phyloP scores from a whole-genome alignment of 208 protist species.

The Crithidia bombi region DNA sequence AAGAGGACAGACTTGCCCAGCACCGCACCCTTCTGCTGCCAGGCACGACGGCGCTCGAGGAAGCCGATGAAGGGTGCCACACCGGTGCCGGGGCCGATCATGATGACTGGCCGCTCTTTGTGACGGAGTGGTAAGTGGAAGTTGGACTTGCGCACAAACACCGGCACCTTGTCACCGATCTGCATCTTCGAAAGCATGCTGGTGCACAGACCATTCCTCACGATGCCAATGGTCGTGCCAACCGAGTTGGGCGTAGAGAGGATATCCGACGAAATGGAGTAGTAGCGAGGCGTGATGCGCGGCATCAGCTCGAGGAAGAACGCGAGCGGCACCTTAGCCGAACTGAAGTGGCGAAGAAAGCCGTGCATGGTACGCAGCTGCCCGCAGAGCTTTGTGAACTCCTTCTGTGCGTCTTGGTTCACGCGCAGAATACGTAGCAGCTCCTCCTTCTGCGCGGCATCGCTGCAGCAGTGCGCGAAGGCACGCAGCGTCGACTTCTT shows the following conservation, averaged over 20 bases:
- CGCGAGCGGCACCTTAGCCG: conserved; percentile 74
- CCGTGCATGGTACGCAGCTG: conserved; percentile 82
- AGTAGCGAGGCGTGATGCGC: conserved; percentile 93
- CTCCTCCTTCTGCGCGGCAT: conserved; percentile 75
- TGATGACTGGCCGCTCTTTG: conserved; percentile 87
- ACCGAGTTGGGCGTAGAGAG: conserved; percentile 74
- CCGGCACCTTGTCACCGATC: conserved; percentile 69
- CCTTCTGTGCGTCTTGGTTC: conserved; percentile 69
- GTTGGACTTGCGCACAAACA: conserved; percentile 93
- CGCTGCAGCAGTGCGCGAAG: conserved; percentile 87
- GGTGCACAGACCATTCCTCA: conserved; percentile 92
- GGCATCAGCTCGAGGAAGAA: conserved; percentile 95
- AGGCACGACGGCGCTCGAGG: conserved; percentile 86
- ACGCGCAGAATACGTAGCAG: conserved; percentile 77
- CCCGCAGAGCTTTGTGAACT: conserved; percentile 68
- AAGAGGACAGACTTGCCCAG: conserved; percentile 85
- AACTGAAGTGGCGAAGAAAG: conserved; percentile 84
- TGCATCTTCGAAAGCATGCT: conserved; percentile 78
- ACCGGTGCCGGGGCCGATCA: conserved; percentile 96
- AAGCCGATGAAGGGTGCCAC: conserved; percentile 96
- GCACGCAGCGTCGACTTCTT: conserved; percentile 92
- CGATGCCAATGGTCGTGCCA: conserved; percentile 86
- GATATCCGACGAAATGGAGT: conserved; percentile 95
- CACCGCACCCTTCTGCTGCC: conserved; percentile 71
- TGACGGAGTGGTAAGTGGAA: conserved; percentile 90